Evolutionary conservation across 2,329 filamentous ascomycete species (phyloP), one percentile per base, ranked within the genome.

Genomic region (Aspergillus uvarum): DNA sequence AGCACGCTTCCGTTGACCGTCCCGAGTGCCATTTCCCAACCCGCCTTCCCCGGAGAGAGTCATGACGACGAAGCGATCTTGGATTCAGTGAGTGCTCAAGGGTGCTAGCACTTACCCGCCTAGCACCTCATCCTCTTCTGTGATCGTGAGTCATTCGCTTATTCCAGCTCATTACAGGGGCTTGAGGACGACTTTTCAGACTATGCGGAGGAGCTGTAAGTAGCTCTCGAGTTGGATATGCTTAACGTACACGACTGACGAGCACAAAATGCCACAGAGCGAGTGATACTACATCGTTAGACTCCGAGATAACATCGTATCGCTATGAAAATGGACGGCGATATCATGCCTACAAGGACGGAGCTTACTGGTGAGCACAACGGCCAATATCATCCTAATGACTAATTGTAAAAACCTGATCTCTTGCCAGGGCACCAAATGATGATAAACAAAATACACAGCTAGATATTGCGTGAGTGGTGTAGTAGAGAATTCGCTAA

Each of bases 331-430:
- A 74, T 54, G 72, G 72, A 32, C 64, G 72, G 19, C 67, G 70
- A 26, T 74, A 74, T 52, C 69, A 72, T 57, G 66, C 70, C 22
- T 73, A 67, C 51, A 70, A 69, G 47, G 71, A 71, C 16, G 72
- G 72, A 51, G 65, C 66, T 48, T 73, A 74, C 56, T 67, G 63
- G 65, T 67, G 60, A 21, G 50, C 21, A 14, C 7, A 12, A 14
- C 6, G 4, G 12, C 14, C 38, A 7, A 4, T 19, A 5, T 22
- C 1, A 4, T 19, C 8, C 12, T 3, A 16, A 35, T 16, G 42
- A 3, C 16, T 22, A 7, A 5, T 11, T 16, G 8, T 22, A 44
- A 16, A 14, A 8, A 2, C 10, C 52, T 57, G 19, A 65, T 58
- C 16, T 52, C 60, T n/a, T 8, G 31, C 14, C 22, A 67, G 65